Evolutionary conservation across 2,329 filamentous ascomycete species (phyloP).

Genomic region (Endoconidiophora polonica): DNA sequence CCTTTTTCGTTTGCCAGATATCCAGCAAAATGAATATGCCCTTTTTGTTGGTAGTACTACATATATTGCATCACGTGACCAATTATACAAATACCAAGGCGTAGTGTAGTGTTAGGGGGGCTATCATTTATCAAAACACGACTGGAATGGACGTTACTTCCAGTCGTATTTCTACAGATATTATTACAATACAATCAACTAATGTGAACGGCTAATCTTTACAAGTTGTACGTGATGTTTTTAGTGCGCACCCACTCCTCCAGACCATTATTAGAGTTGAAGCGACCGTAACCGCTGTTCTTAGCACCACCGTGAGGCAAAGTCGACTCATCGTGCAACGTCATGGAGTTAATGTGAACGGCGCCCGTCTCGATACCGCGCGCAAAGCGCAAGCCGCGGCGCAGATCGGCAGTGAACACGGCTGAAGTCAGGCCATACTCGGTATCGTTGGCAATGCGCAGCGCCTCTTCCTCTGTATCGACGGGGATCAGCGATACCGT

Average conservation of each 20-base stretch:
- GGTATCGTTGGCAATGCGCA: constrained; percentile 62
- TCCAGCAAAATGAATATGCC: neutral
- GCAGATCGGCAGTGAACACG: constrained; percentile 56
- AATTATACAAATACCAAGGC: neutral
- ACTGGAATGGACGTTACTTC: constrained; percentile 5
- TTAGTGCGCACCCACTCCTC: constrained; percentile 48
- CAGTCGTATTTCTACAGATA: neutral
- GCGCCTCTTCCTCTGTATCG: constrained; percentile 52
- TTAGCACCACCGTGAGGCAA: constrained; percentile 53
- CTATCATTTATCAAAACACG: neutral
- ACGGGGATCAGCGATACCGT: constrained; percentile 51
- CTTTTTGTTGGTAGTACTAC: neutral
- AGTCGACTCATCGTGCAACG: constrained; percentile 44
- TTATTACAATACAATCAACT: neutral
- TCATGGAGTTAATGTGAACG: constrained; percentile 51
- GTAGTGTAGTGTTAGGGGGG: too few relatives aligned
- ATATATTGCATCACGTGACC: neutral
- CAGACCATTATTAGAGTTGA: constrained; percentile 35
- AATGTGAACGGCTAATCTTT: neutral
- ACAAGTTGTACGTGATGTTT: constrained; percentile 33
- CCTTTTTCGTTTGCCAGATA: too few relatives aligned
- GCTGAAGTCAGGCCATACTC: constrained; percentile 59
- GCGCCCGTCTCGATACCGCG: constrained; percentile 48
- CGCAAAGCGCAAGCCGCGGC: constrained; percentile 41
- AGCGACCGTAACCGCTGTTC: constrained; percentile 45